phyloP scores from a whole-genome alignment of 805 yeast species.

The Spathaspora boniae region DNA sequence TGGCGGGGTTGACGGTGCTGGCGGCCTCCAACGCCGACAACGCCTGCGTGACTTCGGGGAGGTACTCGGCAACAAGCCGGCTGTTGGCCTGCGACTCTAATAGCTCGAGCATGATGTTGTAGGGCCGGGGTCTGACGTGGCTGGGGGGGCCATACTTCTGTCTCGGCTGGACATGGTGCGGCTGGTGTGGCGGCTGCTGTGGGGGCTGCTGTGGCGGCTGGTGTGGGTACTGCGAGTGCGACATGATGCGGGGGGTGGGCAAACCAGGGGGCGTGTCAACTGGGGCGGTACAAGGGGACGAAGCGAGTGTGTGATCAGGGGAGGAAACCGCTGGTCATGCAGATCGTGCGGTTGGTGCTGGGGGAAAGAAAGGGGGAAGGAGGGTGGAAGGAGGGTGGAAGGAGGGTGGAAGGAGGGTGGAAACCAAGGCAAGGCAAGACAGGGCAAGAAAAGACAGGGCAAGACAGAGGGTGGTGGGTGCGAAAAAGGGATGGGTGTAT shows the following conservation, averaged over 20 bases:
- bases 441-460: not conserved
- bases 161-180: conserved; percentile 1
- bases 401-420: not conserved
- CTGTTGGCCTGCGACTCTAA: conserved; percentile 46
- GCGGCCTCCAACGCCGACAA: conserved; percentile 38
- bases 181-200: conserved; percentile 6
- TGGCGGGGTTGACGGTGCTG: conserved; percentile 46
- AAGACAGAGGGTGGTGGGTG: not conserved
- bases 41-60: conserved; percentile 34
- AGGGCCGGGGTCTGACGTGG: conserved; percentile 27
- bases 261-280: not conserved
- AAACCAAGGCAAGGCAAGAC: not conserved
- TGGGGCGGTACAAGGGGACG: no score
- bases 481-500: not conserved
- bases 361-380: not conserved
- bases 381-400: not conserved
- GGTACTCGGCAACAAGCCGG: conserved; percentile 41
- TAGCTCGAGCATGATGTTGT: conserved; percentile 43
- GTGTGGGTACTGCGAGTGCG: not conserved
- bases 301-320: no score
- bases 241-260: not conserved
- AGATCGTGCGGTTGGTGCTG: not conserved
- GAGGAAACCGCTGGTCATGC: not conserved
- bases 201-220: not conserved
- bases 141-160: conserved; percentile 27